These are phyloP conservation scores for Penicillium daleae DNA, from an alignment of 495 filamentous ascomycete genomes.

Conservation along the genomic window DNA sequence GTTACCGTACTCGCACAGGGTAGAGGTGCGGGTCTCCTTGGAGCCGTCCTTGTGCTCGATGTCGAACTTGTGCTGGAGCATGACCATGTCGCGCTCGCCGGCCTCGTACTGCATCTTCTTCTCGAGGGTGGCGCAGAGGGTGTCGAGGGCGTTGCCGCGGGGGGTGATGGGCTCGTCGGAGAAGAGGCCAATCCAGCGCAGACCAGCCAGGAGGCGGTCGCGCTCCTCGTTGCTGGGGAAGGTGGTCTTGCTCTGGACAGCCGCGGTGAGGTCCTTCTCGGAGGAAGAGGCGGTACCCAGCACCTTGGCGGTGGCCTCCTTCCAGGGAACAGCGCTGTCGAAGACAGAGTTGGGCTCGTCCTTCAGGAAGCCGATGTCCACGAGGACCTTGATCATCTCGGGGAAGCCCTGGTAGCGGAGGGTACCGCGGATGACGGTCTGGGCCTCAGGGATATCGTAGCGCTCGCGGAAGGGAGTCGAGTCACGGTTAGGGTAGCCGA, in stretches of 20 bases:
- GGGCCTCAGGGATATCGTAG: conserved; percentile 84
- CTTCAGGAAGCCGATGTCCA: conserved; percentile 81
- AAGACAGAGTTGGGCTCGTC: conserved; percentile 66
- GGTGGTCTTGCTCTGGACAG: conserved; percentile 73
- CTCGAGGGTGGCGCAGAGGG: conserved; percentile 87
- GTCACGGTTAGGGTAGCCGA: conserved; percentile 93
- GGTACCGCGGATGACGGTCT: conserved; percentile 65
- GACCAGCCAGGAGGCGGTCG: conserved; percentile 72
- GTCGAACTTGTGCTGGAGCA: conserved; percentile 93
- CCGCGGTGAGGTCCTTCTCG: conserved; percentile 68
- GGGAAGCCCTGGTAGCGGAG: conserved; percentile 87
- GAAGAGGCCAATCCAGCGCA: conserved; percentile 89
- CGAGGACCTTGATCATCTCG: conserved; percentile 82
- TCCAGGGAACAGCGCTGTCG: conserved; percentile 70
- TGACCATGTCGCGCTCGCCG: conserved; percentile 82
- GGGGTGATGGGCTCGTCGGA: conserved; percentile 73
- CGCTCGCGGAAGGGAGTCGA: conserved; percentile 83
- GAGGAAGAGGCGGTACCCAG: conserved; percentile 63
- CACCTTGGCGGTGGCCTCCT: conserved; percentile 76
- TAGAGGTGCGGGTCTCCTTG: conserved; percentile 76
- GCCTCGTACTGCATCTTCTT: conserved; percentile 88
- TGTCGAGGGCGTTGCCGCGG: conserved; percentile 81
- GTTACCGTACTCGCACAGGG: conserved; percentile 84
- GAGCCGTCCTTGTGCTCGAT: conserved; percentile 80
- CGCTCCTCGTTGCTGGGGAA: conserved; percentile 76